Evolutionary conservation across 805 yeast species (phyloP), one percentile per base, ranked within the genome.

Genomic region (Yarrowia sp.): DNA sequence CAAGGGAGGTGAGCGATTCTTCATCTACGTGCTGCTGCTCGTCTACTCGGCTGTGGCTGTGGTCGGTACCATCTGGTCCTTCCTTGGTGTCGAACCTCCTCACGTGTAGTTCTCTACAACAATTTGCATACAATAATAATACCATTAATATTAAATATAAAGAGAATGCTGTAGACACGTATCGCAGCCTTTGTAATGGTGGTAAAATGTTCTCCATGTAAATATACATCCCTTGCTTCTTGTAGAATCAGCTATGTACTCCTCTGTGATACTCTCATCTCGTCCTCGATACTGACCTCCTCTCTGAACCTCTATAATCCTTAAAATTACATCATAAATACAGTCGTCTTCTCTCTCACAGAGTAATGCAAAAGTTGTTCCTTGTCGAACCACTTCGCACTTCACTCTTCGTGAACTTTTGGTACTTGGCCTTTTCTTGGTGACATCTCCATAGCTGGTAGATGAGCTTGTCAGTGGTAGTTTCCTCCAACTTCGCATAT

Each of bases 281-380:
- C 19, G 19, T 19, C 19, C 19, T 19, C 19, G 19, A 19, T 19
- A 19, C 19, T 19, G 19, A 19, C 19, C 19, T 1, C 19, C 7
- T 26, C 32, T 26, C 7, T 26, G 32, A 32, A 26, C 40, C 16
- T 32, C 55, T 50, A 50, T 16, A 16, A 16, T 19, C 45, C 45
- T 53, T 38, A 40, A 12, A 53, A 53, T 14, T 52, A 52, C 56
- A 50, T 36, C 58, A 53, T 53, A 38, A 53, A 50, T 19, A 50
- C 56, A 52, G 52, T 48, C 36, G 36, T 52, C 26, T 15, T 12
- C n/a, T n/a, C 32, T 45, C 19, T 40, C 42, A 59, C 66, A 45
- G n/a, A 14, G 78, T 71, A 16, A 89, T 84, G 74, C 89, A 83
- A 73, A 92, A 92, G 76, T 92, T 92, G 76, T 92, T 92, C 78